Evolutionary conservation across 2,329 filamentous ascomycete species (phyloP).

Genomic region (Pseudogymnoascus sp.): DNA sequence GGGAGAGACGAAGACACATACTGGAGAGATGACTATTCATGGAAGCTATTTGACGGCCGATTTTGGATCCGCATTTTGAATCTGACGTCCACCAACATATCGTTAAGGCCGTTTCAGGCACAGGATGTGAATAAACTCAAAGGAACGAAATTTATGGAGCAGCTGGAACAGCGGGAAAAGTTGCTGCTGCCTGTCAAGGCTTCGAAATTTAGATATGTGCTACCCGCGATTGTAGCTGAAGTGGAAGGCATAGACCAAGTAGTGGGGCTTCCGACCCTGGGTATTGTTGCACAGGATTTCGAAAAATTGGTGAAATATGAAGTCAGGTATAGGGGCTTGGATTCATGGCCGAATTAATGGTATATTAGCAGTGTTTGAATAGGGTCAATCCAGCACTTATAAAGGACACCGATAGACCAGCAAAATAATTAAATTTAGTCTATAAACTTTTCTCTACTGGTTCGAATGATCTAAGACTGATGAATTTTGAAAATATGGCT

Average conservation of each 20-base stretch:
- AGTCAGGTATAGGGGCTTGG: conserved; percentile 24
- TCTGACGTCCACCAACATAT: conserved; percentile 1
- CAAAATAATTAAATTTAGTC: conserved; percentile 6
- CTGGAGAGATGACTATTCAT: conserved; percentile 17
- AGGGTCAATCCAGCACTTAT: not conserved
- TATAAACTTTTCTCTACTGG: not conserved
- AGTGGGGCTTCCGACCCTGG: conserved; percentile 23
- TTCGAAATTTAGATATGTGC: conserved; percentile 17
- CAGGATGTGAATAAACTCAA: conserved; percentile 17
- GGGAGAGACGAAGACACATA: not conserved
- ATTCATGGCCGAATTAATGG: conserved; percentile 8
- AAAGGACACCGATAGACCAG: not conserved
- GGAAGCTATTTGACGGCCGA: conserved; percentile 47
- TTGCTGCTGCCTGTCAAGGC: conserved; percentile 12
- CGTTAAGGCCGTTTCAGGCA: conserved; percentile 17
- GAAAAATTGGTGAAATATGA: conserved; percentile 15
- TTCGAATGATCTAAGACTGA: not conserved
- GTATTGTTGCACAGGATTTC: conserved; percentile 9
- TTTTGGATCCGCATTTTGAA: conserved; percentile 49
- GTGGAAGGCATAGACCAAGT: conserved; percentile 15
- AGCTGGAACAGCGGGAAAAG: not conserved
- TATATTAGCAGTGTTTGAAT: not conserved
- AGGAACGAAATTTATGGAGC: not conserved
- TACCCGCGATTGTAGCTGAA: conserved; percentile 22
- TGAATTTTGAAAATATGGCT: conserved; percentile 9